These are phyloP conservation scores for Amniculicola lignicola DNA, from an alignment of 495 filamentous ascomycete species.

Conservation along the genomic window DNA sequence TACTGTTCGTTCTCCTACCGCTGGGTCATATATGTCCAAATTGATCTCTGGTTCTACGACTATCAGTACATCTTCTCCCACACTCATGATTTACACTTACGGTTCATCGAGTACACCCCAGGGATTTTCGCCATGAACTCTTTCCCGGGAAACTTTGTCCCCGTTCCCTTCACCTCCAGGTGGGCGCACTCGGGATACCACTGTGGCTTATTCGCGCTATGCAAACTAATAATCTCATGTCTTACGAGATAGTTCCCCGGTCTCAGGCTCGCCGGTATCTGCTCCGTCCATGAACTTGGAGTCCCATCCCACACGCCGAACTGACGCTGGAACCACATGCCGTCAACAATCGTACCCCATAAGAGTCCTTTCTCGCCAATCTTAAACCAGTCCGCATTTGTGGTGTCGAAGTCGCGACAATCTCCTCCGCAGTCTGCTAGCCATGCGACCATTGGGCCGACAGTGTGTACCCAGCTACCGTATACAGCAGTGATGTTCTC, in stretches of 20 bases:
- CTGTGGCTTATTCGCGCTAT: constrained; percentile 28
- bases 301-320: constrained; percentile 20
- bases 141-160: constrained; percentile 10
- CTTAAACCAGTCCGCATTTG: constrained; percentile 52
- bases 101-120: constrained; percentile 26
- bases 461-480: constrained; percentile 56
- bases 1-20: constrained; percentile 17
- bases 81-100: constrained; percentile 12
- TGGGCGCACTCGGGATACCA: constrained; percentile 28
- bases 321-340: constrained; percentile 16
- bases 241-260: constrained; percentile 45
- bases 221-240: constrained; percentile 42
- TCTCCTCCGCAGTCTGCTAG: constrained; percentile 51
- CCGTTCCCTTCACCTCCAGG: constrained; percentile 20
- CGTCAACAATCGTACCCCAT: constrained; percentile 2
- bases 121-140: constrained; percentile 28
- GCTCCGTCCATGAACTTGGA: constrained; percentile 26
- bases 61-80: not conserved
- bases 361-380: constrained; percentile 23
- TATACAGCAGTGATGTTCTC: constrained; percentile 51
- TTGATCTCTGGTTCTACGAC: constrained; percentile 29
- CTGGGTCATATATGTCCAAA: constrained; percentile 26
- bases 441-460: constrained; percentile 57
- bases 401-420: constrained; percentile 49
- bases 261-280: constrained; percentile 40